phyloP scores from a whole-genome alignment of 352 stramenopile species.

The Pythium scleroteichum region DNA sequence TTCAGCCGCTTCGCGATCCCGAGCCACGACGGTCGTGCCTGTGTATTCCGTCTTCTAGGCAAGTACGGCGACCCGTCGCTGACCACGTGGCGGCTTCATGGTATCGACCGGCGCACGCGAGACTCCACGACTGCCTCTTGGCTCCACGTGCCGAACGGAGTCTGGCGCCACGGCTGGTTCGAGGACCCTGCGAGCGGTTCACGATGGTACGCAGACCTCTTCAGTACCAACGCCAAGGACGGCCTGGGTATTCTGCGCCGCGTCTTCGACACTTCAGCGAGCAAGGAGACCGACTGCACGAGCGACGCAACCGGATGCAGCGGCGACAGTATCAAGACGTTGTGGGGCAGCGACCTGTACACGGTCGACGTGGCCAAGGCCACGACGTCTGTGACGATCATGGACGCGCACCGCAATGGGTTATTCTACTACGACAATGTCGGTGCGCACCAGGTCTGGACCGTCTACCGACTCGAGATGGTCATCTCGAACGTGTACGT shows the following conservation, averaged over 20 bases:
- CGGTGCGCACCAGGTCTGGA: conserved; percentile 17
- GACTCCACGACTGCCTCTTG: conserved; percentile 42
- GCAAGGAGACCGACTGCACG: conserved; percentile 33
- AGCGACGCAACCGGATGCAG: conserved; percentile 6
- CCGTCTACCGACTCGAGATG: conserved; percentile 45
- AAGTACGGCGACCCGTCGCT: conserved; percentile 34
- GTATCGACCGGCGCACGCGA: conserved; percentile 25
- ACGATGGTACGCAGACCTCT: conserved; percentile 39
- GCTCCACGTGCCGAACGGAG: conserved; percentile 25
- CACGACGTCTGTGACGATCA: conserved; percentile 12
- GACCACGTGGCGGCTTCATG: conserved; percentile 18
- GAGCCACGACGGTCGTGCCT: conserved; percentile 38
- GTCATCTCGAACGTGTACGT: conserved; percentile 49
- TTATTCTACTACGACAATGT: conserved; percentile 38
- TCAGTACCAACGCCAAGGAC: conserved; percentile 28
- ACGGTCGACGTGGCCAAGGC: neutral
- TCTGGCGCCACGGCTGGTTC: conserved; percentile 50
- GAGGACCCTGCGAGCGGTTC: conserved; percentile 15
- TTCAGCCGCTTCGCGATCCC: conserved; percentile 35
- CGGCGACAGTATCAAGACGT: conserved; percentile 1
- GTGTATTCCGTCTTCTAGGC: conserved; percentile 41
- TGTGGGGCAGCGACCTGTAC: conserved; percentile 20
- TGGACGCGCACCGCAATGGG: conserved; percentile 33
- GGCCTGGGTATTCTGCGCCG: conserved; percentile 26
- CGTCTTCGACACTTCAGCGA: conserved; percentile 40